Conservation (phyloP, 1,284 basidiomycete species). For the Puccinia sorghi region DNA sequence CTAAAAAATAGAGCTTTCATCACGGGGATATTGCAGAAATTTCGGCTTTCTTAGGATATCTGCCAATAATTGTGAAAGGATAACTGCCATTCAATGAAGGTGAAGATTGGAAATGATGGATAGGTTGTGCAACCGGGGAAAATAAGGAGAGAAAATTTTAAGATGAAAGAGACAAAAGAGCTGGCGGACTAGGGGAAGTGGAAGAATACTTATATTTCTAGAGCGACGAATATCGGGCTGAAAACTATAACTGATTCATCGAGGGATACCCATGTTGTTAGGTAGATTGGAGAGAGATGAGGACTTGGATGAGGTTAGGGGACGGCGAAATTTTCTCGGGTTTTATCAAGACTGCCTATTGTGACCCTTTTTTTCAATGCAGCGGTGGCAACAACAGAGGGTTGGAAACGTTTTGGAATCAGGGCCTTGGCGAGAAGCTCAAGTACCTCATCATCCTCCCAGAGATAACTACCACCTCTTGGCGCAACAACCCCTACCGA, state of each 20-base stretch:
- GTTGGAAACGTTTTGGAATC: not conserved
- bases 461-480: not conserved
- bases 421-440: not conserved
- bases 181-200: not conserved
- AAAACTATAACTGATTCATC: slow-evolving; percentile 4
- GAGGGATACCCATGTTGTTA: slow-evolving; percentile 14
- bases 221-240: not conserved
- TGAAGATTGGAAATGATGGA: slow-evolving; percentile 3
- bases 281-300: slow-evolving; percentile 1
- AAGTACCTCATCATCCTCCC: not conserved
- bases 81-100: slow-evolving; percentile 2
- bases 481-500: not conserved
- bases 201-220: not conserved
- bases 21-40: slow-evolving; percentile 13
- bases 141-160: slow-evolving; percentile 1
- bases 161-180: not conserved
- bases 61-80: not conserved
- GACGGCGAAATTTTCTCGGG: not conserved
- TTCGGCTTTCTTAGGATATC: slow-evolving; percentile 6
- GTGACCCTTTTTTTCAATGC: not conserved
- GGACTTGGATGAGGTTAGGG: not conserved
- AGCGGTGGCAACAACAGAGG: not conserved
- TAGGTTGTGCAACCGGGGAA: slow-evolving; percentile 18
- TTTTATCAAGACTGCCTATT: slow-evolving; percentile 15
- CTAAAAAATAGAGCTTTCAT: slow-evolving; percentile 2